These are phyloP conservation scores for Calendula officinalis DNA, from an alignment of 129 eudicot species.

Conservation along the genomic window DNA sequence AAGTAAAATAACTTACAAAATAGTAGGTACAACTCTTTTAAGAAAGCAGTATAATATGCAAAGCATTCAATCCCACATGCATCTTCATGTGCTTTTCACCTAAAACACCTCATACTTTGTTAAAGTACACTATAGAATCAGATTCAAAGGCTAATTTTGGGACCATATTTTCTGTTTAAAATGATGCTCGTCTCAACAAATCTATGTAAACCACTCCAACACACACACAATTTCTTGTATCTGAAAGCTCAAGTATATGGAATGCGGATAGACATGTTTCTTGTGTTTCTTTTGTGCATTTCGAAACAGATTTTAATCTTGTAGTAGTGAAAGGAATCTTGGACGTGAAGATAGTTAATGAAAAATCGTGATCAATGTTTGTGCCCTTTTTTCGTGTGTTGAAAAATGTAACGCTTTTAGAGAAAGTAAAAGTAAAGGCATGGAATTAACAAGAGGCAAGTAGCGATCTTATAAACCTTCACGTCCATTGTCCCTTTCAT, in stretches of 20 bases:
- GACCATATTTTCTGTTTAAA: conserved; percentile 32
- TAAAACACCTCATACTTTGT: conserved; percentile 30
- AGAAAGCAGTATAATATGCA: conserved; percentile 5
- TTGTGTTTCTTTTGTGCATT: not conserved
- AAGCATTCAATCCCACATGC: conserved; percentile 24
- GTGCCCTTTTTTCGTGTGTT: not conserved
- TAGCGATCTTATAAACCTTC: conserved; percentile 7
- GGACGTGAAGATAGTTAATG: conserved; percentile 25
- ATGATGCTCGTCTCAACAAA: conserved; percentile 25
- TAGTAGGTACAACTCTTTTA: not conserved
- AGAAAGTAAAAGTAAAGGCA: not conserved
- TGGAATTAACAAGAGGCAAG: not conserved
- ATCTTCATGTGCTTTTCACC: conserved; percentile 37
- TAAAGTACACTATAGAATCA: conserved; percentile 29
- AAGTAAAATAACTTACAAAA: not conserved
- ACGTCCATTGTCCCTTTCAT: conserved; percentile 43
- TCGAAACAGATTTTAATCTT: conserved; percentile 7
- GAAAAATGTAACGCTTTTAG: not conserved
- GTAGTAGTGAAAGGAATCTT: conserved; percentile 33
- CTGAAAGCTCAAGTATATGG: conserved; percentile 1
- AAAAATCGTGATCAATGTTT: conserved; percentile 1
- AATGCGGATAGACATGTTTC: not conserved
- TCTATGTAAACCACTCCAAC: conserved; percentile 11
- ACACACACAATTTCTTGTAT: conserved; percentile 14
- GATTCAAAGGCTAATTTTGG: conserved; percentile 30